phyloP scores from a whole-genome alignment of 495 filamentous ascomycete species.

The Aspergillus bridgeri region DNA sequence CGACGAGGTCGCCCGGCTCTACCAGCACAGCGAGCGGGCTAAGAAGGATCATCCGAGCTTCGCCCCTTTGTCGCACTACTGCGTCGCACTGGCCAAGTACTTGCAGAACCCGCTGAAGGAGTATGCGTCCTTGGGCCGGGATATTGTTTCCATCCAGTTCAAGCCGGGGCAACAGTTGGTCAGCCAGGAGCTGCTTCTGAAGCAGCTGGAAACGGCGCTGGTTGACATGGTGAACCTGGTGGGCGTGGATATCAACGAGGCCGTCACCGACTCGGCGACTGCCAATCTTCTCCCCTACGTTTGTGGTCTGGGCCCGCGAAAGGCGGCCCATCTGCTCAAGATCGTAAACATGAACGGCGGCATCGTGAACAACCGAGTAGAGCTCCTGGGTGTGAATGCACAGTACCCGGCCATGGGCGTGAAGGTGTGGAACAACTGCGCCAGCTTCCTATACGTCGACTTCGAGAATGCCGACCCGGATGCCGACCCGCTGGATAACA shows the following conservation, averaged over 20 bases:
- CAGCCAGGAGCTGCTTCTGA: conserved; percentile 77
- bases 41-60: conserved; percentile 75
- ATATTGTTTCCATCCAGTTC: conserved; percentile 81
- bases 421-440: conserved; percentile 91
- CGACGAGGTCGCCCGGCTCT: conserved; percentile 91
- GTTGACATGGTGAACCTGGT: conserved; percentile 98
- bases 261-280: conserved; percentile 69
- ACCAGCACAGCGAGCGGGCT: conserved; percentile 85
- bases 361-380: conserved; percentile 71
- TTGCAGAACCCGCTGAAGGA: conserved; percentile 93
- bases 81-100: conserved; percentile 82
- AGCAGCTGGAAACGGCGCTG: conserved; percentile 86
- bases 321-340: conserved; percentile 83
- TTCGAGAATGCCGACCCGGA: conserved; percentile 74
- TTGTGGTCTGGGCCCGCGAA: conserved; percentile 88
- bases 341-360: conserved; percentile 87
- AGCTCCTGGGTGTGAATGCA: conserved; percentile 82
- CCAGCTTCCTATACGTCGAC: conserved; percentile 88
- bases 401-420: conserved; percentile 81
- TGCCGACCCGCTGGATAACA: conserved; percentile 90
- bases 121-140: conserved; percentile 86
- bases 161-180: conserved; percentile 86
- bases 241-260: conserved; percentile 92
- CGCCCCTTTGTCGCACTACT: conserved; percentile 75
- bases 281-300: conserved; percentile 89